Base-by-base conservation (phyloP, 208 protist species). In the Leishmania guyanensis region DNA sequence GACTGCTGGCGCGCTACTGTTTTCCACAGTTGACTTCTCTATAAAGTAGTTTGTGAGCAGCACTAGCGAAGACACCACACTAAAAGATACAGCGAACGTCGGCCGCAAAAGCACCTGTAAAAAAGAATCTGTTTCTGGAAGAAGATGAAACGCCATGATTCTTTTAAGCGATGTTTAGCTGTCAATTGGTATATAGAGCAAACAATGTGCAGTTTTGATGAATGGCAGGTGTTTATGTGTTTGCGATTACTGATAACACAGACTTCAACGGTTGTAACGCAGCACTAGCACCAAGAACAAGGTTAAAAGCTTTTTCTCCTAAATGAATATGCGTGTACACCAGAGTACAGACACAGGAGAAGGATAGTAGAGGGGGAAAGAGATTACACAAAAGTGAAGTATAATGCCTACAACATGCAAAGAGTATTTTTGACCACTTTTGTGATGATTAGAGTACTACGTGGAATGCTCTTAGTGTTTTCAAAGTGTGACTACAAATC, bases 101-200 rank as follows among this genome's bases (percentile, higher is more conserved):
- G 87, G 87, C 17, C 88, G 53, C 10, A 92, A 48, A 26, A 90
- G 65, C 48, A 92, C 87, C 66, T 86, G 64, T 58, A 85, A 66
- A 64, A 91, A 66, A 2, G 85, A 89, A 79, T 89, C 84, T 43
- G 84, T 90, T 68, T 89, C 86, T 10, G 84, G 86, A 2, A 92
- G 83, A 50, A 88, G 71, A 4, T 60, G 68, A 78, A 88, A 87
- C 79, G 81, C 78, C 84, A 91, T 91, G 46, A 14, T n/a, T 62
- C 3, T 33, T 58, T 26, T 39, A 29, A n/a, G 72, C 20, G n/a
- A 62, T 20, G n/a, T 20, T 14, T 39, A 29, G 12, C 51, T 62
- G 51, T 29, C 9, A 33, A 36, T 43, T 22, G 22, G 51, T 46
- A 9, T 43, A n/a, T 29, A 54, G 20, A 73, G 6, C 14, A 68